Conservation (phyloP, 1,284 basidiomycete species). For the Sanguinoderma infundibulare region DNA sequence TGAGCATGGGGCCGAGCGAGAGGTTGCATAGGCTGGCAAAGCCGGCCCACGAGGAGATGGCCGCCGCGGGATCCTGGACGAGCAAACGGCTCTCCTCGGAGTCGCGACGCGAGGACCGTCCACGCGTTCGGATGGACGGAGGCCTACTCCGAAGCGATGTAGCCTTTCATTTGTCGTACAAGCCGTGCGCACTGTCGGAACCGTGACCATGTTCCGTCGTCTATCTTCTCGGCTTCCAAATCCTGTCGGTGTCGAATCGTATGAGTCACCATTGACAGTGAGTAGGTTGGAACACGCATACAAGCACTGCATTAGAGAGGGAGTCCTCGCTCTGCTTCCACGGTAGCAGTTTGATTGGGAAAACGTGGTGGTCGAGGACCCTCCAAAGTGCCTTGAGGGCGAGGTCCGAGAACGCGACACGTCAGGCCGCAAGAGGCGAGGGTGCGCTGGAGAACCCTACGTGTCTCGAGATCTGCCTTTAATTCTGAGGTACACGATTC, state of each 20-base stretch:
- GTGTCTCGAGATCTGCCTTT: not conserved
- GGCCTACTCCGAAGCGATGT: not conserved
- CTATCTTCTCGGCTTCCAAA: not conserved
- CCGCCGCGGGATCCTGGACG: not conserved
- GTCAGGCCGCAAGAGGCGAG: not conserved
- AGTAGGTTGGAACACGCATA: not conserved
- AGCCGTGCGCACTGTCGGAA: not conserved
- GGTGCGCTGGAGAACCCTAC: not conserved
- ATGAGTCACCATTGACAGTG: not conserved
- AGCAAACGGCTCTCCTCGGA: not conserved
- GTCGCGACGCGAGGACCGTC: not conserved
- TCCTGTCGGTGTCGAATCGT: too few relatives aligned
- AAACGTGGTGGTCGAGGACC: not conserved
- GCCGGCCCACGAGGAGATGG: not conserved
- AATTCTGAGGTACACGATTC: not conserved
- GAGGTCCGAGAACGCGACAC: not conserved
- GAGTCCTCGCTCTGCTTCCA: not conserved
- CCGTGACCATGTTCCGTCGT: not conserved
- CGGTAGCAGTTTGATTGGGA: not conserved
- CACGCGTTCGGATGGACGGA: not conserved
- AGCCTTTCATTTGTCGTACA: not conserved
- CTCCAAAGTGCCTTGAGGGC: not conserved
- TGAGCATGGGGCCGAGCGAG: not conserved
- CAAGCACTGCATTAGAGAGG: not conserved
- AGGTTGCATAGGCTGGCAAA: not conserved